phyloP scores from a whole-genome alignment of 1,139 yeast species.

The Eremothecium sinecaudum region DNA sequence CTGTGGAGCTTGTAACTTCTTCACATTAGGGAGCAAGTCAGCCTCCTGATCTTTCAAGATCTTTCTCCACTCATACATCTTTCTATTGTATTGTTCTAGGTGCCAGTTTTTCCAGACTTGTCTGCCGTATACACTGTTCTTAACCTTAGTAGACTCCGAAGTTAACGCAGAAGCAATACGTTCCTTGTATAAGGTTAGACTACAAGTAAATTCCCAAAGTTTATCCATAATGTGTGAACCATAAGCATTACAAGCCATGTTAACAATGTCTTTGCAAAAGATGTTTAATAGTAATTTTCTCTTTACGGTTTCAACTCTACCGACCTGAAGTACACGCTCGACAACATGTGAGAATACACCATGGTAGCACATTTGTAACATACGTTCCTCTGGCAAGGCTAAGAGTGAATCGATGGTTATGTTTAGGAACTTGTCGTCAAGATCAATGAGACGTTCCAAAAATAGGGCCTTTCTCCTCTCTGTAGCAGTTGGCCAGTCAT shows the following conservation, averaged over 20 bases:
- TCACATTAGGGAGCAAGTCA: slow-evolving; percentile 35
- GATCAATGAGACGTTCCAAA: slow-evolving; percentile 59
- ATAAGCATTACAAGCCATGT: slow-evolving; percentile 72
- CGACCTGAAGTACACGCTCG: slow-evolving; percentile 49
- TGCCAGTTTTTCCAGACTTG: slow-evolving; percentile 92
- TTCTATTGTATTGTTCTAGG: slow-evolving; percentile 40
- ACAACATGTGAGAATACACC: slow-evolving; percentile 86
- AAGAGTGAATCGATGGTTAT: slow-evolving; percentile 54
- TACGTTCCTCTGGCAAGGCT: slow-evolving; percentile 47
- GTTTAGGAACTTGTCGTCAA: slow-evolving; percentile 50
- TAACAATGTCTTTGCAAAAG: slow-evolving; percentile 45
- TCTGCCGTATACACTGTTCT: slow-evolving; percentile 79
- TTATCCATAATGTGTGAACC: slow-evolving; percentile 89
- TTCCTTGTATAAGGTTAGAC: slow-evolving; percentile 77
- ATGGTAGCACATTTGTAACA: slow-evolving; percentile 68
- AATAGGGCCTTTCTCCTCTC: slow-evolving; percentile 75
- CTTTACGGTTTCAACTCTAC: slow-evolving; percentile 43
- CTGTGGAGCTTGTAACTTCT: slow-evolving; percentile 23
- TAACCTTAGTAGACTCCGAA: slow-evolving; percentile 56
- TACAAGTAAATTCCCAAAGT: slow-evolving; percentile 69
- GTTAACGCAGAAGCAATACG: slow-evolving; percentile 64
- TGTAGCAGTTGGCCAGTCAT: slow-evolving; percentile 87
- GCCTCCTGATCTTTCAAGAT: slow-evolving; percentile 62
- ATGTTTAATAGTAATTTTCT: slow-evolving; percentile 62
- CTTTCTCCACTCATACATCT: slow-evolving; percentile 75